Evolutionary conservation across 2,329 filamentous ascomycete genomes (phyloP).

Genomic region (Monilinia aucupariae): DNA sequence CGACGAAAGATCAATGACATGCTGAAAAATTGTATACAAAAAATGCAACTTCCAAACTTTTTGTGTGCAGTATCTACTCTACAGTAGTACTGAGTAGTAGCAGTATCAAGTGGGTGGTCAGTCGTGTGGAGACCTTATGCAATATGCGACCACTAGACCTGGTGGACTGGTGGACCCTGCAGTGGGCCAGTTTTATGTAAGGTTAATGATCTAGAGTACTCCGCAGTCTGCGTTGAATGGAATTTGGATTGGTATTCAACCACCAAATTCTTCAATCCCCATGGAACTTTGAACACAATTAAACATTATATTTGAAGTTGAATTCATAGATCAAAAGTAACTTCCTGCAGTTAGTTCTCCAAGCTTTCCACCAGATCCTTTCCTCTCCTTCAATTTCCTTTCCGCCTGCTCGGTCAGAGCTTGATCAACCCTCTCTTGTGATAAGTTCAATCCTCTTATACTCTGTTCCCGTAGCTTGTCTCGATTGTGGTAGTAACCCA

Average conservation of each 20-base stretch:
- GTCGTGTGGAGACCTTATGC: slow-evolving; percentile 1
- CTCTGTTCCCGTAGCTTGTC: slow-evolving; percentile 1
- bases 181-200: background rate
- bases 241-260: background rate
- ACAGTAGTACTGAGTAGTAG: too few relatives aligned
- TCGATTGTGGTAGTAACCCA: slow-evolving; percentile 10
- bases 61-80: background rate
- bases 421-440: slow-evolving; percentile 10
- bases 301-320: background rate
- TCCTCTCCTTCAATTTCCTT: background rate
- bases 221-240: background rate
- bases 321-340: background rate
- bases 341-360: background rate
- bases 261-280: background rate
- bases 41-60: background rate
- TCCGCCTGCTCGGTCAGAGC: slow-evolving; percentile 5
- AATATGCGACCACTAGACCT: too few relatives aligned
- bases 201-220: too few relatives aligned
- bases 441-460: background rate
- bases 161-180: background rate
- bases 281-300: background rate
- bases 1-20: slow-evolving; percentile 34
- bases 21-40: slow-evolving; percentile 8
- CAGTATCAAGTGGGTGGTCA: background rate
- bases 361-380: background rate